Evolutionary conservation across 2,329 filamentous ascomycete species (phyloP), one percentile per base, ranked within the genome.

Genomic region (Sclerotiophoma versabilis): DNA sequence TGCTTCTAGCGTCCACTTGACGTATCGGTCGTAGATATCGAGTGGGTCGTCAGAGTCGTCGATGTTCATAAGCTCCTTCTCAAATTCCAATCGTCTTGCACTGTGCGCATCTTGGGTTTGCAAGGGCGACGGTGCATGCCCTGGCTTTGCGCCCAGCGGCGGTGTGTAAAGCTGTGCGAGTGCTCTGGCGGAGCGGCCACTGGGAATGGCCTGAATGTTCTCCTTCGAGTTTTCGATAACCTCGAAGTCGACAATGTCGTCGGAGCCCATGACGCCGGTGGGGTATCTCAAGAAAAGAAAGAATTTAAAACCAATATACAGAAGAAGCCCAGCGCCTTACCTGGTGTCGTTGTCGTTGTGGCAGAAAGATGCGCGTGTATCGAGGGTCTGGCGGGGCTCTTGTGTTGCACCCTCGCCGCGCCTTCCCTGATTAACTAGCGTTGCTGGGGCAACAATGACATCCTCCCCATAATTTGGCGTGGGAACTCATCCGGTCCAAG

Each of bases 181-280:
- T 48, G 95, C 93, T 78, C 88, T 91, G 38, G 93, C 95, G 33
- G 93, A 98, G 62, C 95, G 82, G 27, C 88, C 95, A 59, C 91
- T 90, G 14, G 93, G 93, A 11, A 99, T 83, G 19, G 92, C 88
- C 76, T 97, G 93, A 51, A 99, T 97, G 77, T 99, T 99, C 79
- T 99, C 95, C 78, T 99, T 99, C 68, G 97, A 93, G 39, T 85
- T 86, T 79, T 99, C 95, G 77, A 99, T 97, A 60, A 97, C 85
- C 68, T 96, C 90, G 79, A 99, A 98, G 78, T 80, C 77, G 66
- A 82, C 79, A 20, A 81, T 71, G 63, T 82, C 80, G 54, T 78
- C 75, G 49, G 77, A 77, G 54, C 73, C 75, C 77, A 79, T 79
- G 59, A 66, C 61, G 66, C 56, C 58, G 56, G 54, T 55, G 47